Base-by-base conservation (phyloP, 139 green algal species). In the Chlamydomonas sphaeroides region DNA sequence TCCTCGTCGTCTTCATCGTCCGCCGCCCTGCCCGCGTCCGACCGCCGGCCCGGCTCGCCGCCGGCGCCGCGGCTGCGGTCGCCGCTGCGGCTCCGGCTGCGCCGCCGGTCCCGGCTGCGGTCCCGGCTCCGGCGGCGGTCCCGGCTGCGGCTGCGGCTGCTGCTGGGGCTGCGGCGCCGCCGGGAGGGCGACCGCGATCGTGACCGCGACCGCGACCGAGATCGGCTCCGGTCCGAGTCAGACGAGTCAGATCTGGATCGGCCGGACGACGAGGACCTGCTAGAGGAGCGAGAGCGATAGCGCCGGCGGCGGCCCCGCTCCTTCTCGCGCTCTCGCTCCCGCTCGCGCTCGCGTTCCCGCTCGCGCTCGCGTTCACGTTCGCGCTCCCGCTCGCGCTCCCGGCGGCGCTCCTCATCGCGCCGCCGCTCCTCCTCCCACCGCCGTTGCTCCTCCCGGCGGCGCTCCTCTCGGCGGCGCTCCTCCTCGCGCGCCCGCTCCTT, bases 281-380 rank as follows among this genome's bases (percentile, higher is more conserved):
- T n/a, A n/a, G n/a, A n/a, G n/a, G 72, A 79, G 57, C 38, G 72
- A 26, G 72, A 79, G 25, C 26, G 28, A 33, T 51, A 79, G 36
- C 15, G 15, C 7, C 53, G 33, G 66, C 38, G 23, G 30, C 42
- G 5, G 38, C 39, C n/a, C n/a, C n/a, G n/a, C n/a, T 38, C 14
- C 30, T 11, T 14, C 30, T 23, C 14, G 18, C 17, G n/a, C 59
- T 66, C 56, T 1, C 56, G 56, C 25, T 62, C 23, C 56, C 56
- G 17, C 6, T 62, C 56, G 2, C 56, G 17, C 23, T 53, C 45
- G 10, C 45, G 45, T 14, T 53, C 56, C 56, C 56, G 25, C 2
- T 62, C 56, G 25, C 56, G 51, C 21, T 61, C 51, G 6, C 51
- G 51, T 10, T 61, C 51, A 51, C 45, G 45, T 30, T 62, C 28